Evolutionary conservation across 2,329 filamentous ascomycete species (phyloP).

Genomic region (Ophiostoma triangulosporum): DNA sequence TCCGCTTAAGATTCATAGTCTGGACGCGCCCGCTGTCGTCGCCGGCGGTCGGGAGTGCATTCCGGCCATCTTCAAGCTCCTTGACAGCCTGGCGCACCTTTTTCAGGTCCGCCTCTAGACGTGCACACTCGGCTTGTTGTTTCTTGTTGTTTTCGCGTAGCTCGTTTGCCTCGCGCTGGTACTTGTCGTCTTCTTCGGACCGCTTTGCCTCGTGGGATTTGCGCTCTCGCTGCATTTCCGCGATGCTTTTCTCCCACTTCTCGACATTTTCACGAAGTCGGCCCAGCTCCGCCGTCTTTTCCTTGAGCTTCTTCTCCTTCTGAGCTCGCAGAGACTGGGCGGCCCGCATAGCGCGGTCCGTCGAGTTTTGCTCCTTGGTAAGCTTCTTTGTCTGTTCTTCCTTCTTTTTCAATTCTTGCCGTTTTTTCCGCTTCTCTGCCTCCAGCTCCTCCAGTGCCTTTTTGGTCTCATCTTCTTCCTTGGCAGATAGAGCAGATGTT

Average conservation of each 20-base stretch:
- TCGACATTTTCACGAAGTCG: conserved; percentile 58
- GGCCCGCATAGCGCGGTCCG: conserved; percentile 69
- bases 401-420: conserved; percentile 69
- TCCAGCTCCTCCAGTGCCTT: conserved; percentile 53
- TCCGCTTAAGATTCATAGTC: conserved; percentile 37
- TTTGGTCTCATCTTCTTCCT: conserved; percentile 58
- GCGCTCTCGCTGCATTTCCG: conserved; percentile 43
- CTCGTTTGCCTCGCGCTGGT: conserved; percentile 36
- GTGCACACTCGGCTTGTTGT: conserved; percentile 49
- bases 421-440: conserved; percentile 67
- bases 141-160: conserved; percentile 42
- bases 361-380: conserved; percentile 63
- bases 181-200: conserved; percentile 34
- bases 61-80: conserved; percentile 56
- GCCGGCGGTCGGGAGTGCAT: conserved; percentile 47
- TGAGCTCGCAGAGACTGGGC: conserved; percentile 68
- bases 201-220: conserved; percentile 41
- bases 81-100: conserved; percentile 60
- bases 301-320: conserved; percentile 57
- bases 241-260: conserved; percentile 52
- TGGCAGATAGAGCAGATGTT: conserved; percentile 53
- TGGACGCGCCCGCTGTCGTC: conserved; percentile 42
- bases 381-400: conserved; percentile 80
- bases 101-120: conserved; percentile 59
- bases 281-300: conserved; percentile 53